A percentile compares a stretch with the other conserved stretches of the same genome.
Conservation (phyloP, 768 basidiomycete genomes). For the Royoungia palumana region DNA sequence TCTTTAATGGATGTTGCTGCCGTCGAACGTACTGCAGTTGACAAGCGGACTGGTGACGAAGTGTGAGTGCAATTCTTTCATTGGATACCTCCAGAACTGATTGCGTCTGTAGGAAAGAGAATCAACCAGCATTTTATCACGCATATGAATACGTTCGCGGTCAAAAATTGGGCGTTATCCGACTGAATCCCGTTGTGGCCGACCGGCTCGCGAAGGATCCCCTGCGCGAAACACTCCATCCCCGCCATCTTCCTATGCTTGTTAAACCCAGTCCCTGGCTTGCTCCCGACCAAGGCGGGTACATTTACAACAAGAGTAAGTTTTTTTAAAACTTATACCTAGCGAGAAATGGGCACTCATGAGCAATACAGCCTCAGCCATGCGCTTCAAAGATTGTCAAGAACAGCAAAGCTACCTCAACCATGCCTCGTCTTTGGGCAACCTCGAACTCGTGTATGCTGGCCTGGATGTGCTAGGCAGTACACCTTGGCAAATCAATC, state of each 20-base stretch:
- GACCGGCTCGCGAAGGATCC: constrained; percentile 75
- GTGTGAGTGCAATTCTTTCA: constrained; percentile 44
- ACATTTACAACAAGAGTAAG: constrained; percentile 74
- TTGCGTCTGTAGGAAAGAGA: constrained; percentile 51
- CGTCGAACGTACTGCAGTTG: constrained; percentile 56
- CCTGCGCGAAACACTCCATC: constrained; percentile 71
- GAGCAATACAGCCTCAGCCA: constrained; percentile 51
- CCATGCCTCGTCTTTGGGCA: constrained; percentile 67
- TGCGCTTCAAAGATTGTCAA: constrained; percentile 89
- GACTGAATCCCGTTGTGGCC: constrained; percentile 76
- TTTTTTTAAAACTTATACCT: neutral
- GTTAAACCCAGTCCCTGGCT: constrained; percentile 89
- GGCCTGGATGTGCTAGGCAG: constrained; percentile 86
- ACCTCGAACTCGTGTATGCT: constrained; percentile 81
- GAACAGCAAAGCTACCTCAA: constrained; percentile 81
- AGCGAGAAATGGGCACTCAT: neutral
- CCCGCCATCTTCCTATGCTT: constrained; percentile 95
- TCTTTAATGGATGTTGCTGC: constrained; percentile 81
- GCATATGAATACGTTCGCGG: constrained; percentile 93
- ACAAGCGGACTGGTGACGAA: constrained; percentile 56
- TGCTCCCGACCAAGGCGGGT: constrained; percentile 72
- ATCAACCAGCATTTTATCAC: constrained; percentile 88
- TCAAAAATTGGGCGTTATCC: constrained; percentile 88
- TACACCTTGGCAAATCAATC: constrained; percentile 90
- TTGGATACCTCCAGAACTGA: constrained; percentile 5